Conservation (phyloP, 2,329 filamentous ascomycete species). For the Biscogniauxia marginata region DNA sequence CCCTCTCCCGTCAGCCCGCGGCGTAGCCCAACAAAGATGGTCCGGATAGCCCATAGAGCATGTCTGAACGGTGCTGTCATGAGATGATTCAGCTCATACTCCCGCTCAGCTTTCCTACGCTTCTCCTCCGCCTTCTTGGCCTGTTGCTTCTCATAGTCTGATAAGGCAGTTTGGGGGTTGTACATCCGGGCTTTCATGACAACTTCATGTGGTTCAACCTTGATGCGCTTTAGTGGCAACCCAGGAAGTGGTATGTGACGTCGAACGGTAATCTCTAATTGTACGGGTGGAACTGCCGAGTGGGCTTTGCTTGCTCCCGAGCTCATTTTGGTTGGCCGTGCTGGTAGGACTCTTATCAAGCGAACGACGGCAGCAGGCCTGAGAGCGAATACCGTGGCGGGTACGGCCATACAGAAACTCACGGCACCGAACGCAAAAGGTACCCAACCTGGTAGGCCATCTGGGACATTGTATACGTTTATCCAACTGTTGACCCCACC, state of each 20-base stretch:
- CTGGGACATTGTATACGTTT: slow-evolving; percentile 48
- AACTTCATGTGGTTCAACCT: slow-evolving; percentile 38
- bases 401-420: slow-evolving; percentile 57
- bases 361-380: slow-evolving; percentile 58
- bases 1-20: slow-evolving; percentile 57
- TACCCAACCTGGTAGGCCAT: slow-evolving; percentile 56
- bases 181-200: slow-evolving; percentile 38
- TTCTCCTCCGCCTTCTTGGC: slow-evolving; percentile 38
- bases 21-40: slow-evolving; percentile 45
- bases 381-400: slow-evolving; percentile 60
- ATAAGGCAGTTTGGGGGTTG: slow-evolving; percentile 14
- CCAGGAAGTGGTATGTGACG: slow-evolving; percentile 46
- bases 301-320: slow-evolving; percentile 11
- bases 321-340: slow-evolving; percentile 1
- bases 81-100: slow-evolving; percentile 55
- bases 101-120: slow-evolving; percentile 37
- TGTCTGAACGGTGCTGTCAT: slow-evolving; percentile 59
- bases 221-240: slow-evolving; percentile 42
- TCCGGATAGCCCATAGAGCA: slow-evolving; percentile 39
- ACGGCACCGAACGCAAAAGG: slow-evolving; percentile 56
- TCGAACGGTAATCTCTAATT: slow-evolving; percentile 53
- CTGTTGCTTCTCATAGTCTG: slow-evolving; percentile 27
- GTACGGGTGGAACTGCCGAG: slow-evolving; percentile 34
- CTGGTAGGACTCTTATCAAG: slow-evolving; percentile 53
- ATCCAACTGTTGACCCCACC: slow-evolving; percentile 50